Evolutionary conservation across 148 eudicot genomes (phyloP), one percentile per base, ranked within the genome.

Genomic region (Nepenthes gracilis): DNA sequence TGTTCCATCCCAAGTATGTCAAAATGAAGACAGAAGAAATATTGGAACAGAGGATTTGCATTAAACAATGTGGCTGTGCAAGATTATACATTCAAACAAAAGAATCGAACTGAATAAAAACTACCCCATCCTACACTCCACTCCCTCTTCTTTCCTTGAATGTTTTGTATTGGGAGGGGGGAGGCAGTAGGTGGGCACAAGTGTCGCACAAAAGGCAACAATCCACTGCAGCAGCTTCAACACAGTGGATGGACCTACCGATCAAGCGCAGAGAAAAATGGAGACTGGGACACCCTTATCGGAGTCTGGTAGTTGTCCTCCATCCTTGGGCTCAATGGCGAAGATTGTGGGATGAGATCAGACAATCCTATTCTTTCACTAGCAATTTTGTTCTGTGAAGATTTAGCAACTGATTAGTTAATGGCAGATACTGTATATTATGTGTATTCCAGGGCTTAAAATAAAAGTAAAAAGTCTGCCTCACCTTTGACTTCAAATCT

Each of bases 261-360:
- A 65, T 91, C 93, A 33, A 80, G 70, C 45, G 79, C 63, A 50
- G 96, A 80, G 70, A 88, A 78, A 71, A 70, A 85, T 70, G 86
- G 79, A 61, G 73, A 69, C 15, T 72, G 88, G 52, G 83, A 68
- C 9, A 36, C 59, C 65, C 83, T 78, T 65, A 63, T 80, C 40
- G 80, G 70, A 45, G 70, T 61, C 61, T 56, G 83, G 13, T 70
- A 73, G 70, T 71, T 77, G 52, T 75, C 85, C 43, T 78, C 87
- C 43, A 74, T 40, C 60, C 74, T 65, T 35, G 80, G 52, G 64
- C 78, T 68, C 15, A 60, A 53, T 48, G 88, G 80, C 33, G 89
- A 77, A 64, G 77, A 34, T 55, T 71, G 81, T 72, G 84, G 83
- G 74, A 63, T 69, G 23, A 84, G 68, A 69, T 78, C 88, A 10